Conservation (phyloP, 2,329 filamentous ascomycete species). For the Grosmannia huntii region DNA sequence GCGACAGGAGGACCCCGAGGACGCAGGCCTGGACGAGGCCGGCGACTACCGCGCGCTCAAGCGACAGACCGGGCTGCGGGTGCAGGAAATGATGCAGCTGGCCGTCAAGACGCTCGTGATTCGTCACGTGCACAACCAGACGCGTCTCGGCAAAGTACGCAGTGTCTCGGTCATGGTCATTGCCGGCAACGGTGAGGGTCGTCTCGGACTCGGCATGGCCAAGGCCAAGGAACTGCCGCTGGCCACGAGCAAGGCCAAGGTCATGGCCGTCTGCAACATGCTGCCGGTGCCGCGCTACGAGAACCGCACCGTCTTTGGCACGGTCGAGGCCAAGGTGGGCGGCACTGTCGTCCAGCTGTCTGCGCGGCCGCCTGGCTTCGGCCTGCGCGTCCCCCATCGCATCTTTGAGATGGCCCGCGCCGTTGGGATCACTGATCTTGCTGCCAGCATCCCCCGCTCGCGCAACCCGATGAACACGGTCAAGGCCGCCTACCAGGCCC, state of each 20-base stretch:
- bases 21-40: slow-evolving; percentile 36
- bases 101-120: slow-evolving; percentile 59
- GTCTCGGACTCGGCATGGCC: slow-evolving; percentile 79
- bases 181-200: slow-evolving; percentile 75
- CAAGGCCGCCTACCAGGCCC: slow-evolving; percentile 76
- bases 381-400: slow-evolving; percentile 77
- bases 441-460: slow-evolving; percentile 69
- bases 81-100: slow-evolving; percentile 40
- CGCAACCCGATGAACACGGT: slow-evolving; percentile 97
- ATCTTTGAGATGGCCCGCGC: slow-evolving; percentile 92
- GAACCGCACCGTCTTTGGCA: slow-evolving; percentile 79
- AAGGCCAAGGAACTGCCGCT: slow-evolving; percentile 66
- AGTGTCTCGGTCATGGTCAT: slow-evolving; percentile 65
- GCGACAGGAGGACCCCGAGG: slow-evolving; percentile 32
- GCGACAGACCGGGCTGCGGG: slow-evolving; percentile 39
- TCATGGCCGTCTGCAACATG: slow-evolving; percentile 84
- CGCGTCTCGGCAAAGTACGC: slow-evolving; percentile 84
- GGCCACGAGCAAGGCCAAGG: slow-evolving; percentile 58
- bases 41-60: slow-evolving; percentile 40
- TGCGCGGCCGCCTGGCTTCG: slow-evolving; percentile 87
- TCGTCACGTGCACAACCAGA: slow-evolving; percentile 79
- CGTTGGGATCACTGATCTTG: slow-evolving; percentile 75
- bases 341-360: slow-evolving; percentile 76
- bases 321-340: slow-evolving; percentile 71
- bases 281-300: slow-evolving; percentile 86